These are phyloP conservation scores for Xerocomus brunneocitrinus DNA, from an alignment of 768 basidiomycete species.

Conservation along the genomic window DNA sequence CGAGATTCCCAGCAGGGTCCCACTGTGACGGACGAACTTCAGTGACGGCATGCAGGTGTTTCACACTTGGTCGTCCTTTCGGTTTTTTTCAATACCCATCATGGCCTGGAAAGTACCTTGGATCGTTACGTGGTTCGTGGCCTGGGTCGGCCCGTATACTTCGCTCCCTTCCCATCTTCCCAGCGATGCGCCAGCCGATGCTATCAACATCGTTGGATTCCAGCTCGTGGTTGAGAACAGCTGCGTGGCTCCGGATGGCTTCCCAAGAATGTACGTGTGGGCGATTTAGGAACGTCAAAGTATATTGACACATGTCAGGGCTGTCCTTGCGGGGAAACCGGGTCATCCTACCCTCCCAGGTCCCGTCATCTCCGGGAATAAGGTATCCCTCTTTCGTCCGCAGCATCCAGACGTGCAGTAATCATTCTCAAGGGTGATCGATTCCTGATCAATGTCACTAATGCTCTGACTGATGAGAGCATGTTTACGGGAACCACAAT, in stretches of 20 bases:
- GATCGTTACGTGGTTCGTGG: not conserved
- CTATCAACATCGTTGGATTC: not conserved
- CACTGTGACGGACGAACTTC: too few species aligned
- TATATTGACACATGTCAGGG: conserved; percentile 14
- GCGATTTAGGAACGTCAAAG: too few species aligned
- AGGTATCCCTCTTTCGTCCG: conserved; percentile 15
- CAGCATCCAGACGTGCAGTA: not conserved
- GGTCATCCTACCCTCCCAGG: conserved; percentile 33
- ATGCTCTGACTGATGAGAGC: conserved; percentile 14
- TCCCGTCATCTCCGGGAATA: conserved; percentile 36
- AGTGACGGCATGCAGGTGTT: too few species aligned
- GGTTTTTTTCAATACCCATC: not conserved
- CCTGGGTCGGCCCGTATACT: not conserved
- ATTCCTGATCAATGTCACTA: conserved; percentile 16
- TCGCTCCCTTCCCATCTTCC: not conserved
- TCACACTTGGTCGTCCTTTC: not conserved
- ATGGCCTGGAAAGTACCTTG: not conserved
- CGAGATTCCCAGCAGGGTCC: not conserved
- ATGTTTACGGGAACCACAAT: conserved; percentile 20
- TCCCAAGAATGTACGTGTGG: conserved; percentile 8
- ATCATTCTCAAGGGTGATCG: conserved; percentile 10
- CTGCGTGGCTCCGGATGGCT: conserved; percentile 11
- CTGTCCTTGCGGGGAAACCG: conserved; percentile 32
- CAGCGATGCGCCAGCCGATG: not conserved
- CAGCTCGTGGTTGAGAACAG: conserved; percentile 3